A percentile compares a stretch with the other conserved stretches of the same genome.
Evolutionary conservation across 2,329 filamentous ascomycete genomes (phyloP).

Genomic region (Dothistroma pini): DNA sequence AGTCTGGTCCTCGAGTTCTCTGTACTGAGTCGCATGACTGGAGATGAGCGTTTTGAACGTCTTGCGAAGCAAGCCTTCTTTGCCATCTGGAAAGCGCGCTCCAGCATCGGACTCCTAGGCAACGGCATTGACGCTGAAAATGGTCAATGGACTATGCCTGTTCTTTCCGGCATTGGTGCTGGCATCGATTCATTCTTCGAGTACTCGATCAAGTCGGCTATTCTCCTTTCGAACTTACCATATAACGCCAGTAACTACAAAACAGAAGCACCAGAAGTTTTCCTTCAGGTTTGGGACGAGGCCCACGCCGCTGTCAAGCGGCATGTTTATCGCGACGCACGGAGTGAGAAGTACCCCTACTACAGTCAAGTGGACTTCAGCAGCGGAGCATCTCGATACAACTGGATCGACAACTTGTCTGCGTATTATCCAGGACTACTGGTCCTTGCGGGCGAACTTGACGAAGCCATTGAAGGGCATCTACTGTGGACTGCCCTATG

Average conservation of each 20-base stretch:
- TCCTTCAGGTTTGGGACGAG: slow-evolving; percentile 77
- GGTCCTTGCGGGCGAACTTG: slow-evolving; percentile 78
- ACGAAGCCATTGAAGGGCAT: slow-evolving; percentile 87
- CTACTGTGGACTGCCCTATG: slow-evolving; percentile 88
- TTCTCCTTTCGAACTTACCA: slow-evolving; percentile 72
- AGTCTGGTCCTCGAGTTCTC: slow-evolving; percentile 93
- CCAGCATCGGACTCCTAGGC: slow-evolving; percentile 80
- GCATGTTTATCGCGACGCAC: slow-evolving; percentile 73
- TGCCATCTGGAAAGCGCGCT: slow-evolving; percentile 90
- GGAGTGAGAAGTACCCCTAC: slow-evolving; percentile 76
- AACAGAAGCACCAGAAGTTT: slow-evolving; percentile 63
- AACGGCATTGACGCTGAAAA: slow-evolving; percentile 89
- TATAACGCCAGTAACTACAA: slow-evolving; percentile 55
- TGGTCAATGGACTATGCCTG: slow-evolving; percentile 75
- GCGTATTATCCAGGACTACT: slow-evolving; percentile 93
- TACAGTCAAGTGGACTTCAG: slow-evolving; percentile 86
- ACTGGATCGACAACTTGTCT: slow-evolving; percentile 94
- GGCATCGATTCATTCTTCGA: slow-evolving; percentile 99
- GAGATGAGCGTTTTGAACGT: slow-evolving; percentile 82
- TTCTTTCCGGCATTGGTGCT: slow-evolving; percentile 90
- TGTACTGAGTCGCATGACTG: slow-evolving; percentile 81
- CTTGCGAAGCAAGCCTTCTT: slow-evolving; percentile 90
- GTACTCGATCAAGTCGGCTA: slow-evolving; percentile 91
- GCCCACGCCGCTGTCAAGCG: slow-evolving; percentile 84
- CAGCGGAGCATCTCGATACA: slow-evolving; percentile 82